phyloP scores from a whole-genome alignment of 176 grass and related monocot species.

The Melocanna baccifera region DNA sequence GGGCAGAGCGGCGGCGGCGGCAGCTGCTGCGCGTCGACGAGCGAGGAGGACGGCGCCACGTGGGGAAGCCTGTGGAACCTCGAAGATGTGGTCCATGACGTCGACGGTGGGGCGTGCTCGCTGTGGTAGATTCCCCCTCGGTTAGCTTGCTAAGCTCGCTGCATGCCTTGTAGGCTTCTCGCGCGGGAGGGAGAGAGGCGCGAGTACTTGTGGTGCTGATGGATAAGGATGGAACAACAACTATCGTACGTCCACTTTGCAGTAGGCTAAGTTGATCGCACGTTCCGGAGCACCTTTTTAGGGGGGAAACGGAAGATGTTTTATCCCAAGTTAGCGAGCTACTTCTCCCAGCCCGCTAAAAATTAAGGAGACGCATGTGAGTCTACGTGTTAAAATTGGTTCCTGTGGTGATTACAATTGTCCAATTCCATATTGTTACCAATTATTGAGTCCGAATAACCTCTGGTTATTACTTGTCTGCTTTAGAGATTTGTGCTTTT shows the following conservation, averaged over 20 bases:
- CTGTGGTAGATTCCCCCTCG: constrained; percentile 28
- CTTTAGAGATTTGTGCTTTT: too few species aligned
- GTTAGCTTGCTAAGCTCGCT: neutral
- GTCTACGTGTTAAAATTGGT: neutral
- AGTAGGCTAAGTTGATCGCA: constrained; percentile 19
- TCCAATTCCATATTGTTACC: neutral
- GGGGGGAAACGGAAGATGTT: neutral
- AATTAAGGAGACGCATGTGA: neutral
- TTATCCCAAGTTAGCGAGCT: neutral
- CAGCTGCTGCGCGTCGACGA: constrained; percentile 43
- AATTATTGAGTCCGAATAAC: too few species aligned
- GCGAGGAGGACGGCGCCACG: constrained; percentile 55
- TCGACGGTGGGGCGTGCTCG: neutral
- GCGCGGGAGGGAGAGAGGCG: neutral
- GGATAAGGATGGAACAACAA: constrained; percentile 30
- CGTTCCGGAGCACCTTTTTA: constrained; percentile 10
- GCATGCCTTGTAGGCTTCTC: neutral
- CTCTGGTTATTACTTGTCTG: too few species aligned
- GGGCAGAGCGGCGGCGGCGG: constrained; percentile 9
- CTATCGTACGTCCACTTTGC: constrained; percentile 31
- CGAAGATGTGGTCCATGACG: constrained; percentile 31
- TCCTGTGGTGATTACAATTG: neutral
- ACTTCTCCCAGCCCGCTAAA: neutral
- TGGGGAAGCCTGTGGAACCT: constrained; percentile 98
- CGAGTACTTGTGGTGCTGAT: neutral